A percentile compares a stretch with the other conserved stretches of the same genome.
phyloP scores from a whole-genome alignment of 202 grass and related monocot species.

The Digitaria exilis region DNA sequence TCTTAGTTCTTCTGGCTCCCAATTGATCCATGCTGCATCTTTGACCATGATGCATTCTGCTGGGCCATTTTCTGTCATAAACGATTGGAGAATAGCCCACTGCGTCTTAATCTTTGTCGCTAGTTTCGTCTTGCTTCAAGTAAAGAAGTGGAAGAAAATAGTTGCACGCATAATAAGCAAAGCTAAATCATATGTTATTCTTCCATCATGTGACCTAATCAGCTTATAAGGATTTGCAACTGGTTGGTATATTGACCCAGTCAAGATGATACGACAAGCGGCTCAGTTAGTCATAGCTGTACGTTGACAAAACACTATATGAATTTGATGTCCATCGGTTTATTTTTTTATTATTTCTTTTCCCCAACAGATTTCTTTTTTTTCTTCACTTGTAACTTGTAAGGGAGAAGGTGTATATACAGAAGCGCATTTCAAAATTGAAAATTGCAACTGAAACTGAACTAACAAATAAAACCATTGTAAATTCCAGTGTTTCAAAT shows the following conservation, averaged over 20 bases:
- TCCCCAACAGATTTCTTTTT: not conserved
- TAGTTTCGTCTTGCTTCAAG: not conserved
- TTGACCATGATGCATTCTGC: conserved; percentile 27
- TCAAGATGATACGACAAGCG: conserved; percentile 15
- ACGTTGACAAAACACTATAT: not conserved
- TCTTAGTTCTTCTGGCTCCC: not conserved
- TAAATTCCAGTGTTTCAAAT: no score
- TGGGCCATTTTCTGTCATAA: not conserved
- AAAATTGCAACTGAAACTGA: no score
- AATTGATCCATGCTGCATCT: not conserved
- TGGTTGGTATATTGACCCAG: not conserved
- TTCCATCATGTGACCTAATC: not conserved
- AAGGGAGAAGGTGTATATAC: no score
- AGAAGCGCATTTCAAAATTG: no score
- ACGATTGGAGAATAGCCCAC: not conserved
- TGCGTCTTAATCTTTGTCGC: not conserved
- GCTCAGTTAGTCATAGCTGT: not conserved
- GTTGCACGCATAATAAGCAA: not conserved
- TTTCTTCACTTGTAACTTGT: not conserved
- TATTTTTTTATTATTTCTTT: not conserved
- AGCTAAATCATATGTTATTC: not conserved
- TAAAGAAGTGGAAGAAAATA: not conserved
- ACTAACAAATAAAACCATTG: no score
- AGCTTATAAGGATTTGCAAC: not conserved
- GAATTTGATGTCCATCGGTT: not conserved